Base-by-base conservation (phyloP, 192 early-diverging fungal species). In the Gonapodya prolifera region DNA sequence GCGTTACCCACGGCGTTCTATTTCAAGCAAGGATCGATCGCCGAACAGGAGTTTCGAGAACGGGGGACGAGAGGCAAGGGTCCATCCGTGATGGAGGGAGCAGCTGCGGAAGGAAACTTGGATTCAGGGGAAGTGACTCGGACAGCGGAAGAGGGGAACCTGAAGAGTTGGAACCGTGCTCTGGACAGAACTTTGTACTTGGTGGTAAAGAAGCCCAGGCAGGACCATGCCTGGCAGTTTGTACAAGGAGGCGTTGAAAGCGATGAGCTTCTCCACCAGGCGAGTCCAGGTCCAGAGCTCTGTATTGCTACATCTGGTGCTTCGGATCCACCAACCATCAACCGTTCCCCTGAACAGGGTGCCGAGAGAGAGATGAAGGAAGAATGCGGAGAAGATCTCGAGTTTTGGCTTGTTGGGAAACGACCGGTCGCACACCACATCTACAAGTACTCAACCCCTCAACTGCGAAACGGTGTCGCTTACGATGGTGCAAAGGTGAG, bases 361-460 rank as follows among this genome's bases (percentile, higher is more conserved):
- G 93, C 95, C 35, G 83, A 85, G 76, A 89, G 93, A 78, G 86
- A 87, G 74, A 80, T 96, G 75, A 82, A 82, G 35, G 90, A 91
- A 34, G 84, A 84, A 36, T 93, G 92, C 81, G 95, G 94, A 70
- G 80, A 79, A 34, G 82, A 87, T 70, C 90, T 95, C 90, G 91
- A 93, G 78, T 85, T 89, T 23, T 96, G 94, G 94, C 87, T 92
- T 69, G 95, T 96, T 8, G 94, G 94, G n/a, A 82, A 86, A 75
- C 89, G 90, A 28, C 95, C 95, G 1, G 86, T 95, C 61, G 92
- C 92, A 2, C 89, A 93, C 79, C 84, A 88, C 77, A 82, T 84
- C 45, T 88, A 88, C 78, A 33, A 75, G 1, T 83, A 77, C 75
- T 81, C 84, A 1, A 79, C 79, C 36, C 61, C 76, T 13, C 70